phyloP scores from a whole-genome alignment of 2,329 filamentous ascomycete genomes.

The Alternaria sp. region DNA sequence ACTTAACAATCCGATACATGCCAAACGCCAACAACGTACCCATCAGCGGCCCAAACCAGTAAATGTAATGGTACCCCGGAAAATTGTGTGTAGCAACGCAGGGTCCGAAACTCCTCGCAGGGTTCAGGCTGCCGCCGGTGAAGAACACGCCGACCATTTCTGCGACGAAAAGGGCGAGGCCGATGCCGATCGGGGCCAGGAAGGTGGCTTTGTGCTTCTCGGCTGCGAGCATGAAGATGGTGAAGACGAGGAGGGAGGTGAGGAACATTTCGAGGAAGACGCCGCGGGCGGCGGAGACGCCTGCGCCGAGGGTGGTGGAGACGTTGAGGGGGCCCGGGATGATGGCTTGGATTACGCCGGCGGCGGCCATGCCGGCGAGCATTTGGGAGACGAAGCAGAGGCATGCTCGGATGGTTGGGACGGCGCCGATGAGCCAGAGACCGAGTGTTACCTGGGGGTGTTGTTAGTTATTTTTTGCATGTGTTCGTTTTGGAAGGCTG shows the following conservation, averaged over 20 bases:
- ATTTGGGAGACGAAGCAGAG: conserved; percentile 47
- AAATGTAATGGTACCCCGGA: conserved; percentile 52
- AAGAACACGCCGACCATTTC: conserved; percentile 57
- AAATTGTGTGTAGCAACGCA: conserved; percentile 48
- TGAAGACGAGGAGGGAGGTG: conserved; percentile 49
- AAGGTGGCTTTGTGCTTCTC: conserved; percentile 77
- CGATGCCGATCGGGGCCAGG: conserved; percentile 74
- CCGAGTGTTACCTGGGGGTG: conserved; percentile 43
- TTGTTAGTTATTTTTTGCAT: not conserved
- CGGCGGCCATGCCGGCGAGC: conserved; percentile 45
- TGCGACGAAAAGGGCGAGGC: conserved; percentile 70
- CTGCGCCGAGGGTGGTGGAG: conserved; percentile 42
- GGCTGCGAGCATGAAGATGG: conserved; percentile 67
- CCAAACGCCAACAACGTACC: conserved; percentile 46
- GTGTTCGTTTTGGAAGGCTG: not conserved
- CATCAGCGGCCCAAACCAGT: conserved; percentile 50
- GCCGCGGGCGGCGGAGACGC: conserved; percentile 39
- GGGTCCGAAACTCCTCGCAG: conserved; percentile 51
- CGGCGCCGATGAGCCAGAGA: conserved; percentile 43
- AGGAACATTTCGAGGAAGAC: conserved; percentile 52
- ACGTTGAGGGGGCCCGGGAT: conserved; percentile 45
- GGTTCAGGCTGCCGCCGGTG: conserved; percentile 53
- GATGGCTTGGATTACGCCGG: conserved; percentile 44
- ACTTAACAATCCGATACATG: conserved; percentile 51
- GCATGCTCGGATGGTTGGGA: conserved; percentile 31